Base-by-base conservation (phyloP, 257 asterid genomes). In the Orobanche coerulescens region DNA sequence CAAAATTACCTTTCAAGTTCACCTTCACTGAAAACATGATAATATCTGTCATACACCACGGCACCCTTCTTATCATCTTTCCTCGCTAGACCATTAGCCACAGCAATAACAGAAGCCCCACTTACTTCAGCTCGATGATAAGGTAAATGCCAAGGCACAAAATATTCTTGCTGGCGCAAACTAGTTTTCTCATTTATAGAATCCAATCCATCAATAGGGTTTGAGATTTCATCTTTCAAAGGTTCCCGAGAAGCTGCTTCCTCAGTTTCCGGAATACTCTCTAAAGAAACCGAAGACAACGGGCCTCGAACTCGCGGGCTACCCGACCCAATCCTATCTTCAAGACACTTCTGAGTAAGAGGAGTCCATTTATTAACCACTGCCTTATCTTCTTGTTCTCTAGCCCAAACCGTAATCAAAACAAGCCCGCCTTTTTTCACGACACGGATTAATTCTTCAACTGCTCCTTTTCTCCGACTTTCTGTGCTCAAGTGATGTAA, bases 1-100 rank as follows among this genome's bases (percentile, higher is more conserved):
- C n/a, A n/a, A n/a, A n/a, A n/a, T n/a, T 68, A 93, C 97, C 93
- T 89, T 77, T 86, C 96, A 58, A 93, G 99, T 83, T 93, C 97
- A 61, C 99, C 99, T 86, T 89, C 95, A 62, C 96, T 72, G 70
- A 93, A 93, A 52, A 93, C 99, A 70, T 93, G 97, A 76, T 93
- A 93, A 75, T 93, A 93, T 78, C 97, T 73, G 67, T 84, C 84
- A 70, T 93, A 93, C 49, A 93, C 97, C 6, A 93, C 94, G 1
- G 97, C 88, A 8, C 94, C 91, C 86, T 89, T 93, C 76, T 78
- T 84, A 69, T 93, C 97, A 69, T 93, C 97, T 77, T 89, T 93
- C 85, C 88, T 85, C 4, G 98, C 96, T 37, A 86, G 76, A 19
- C 98, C 96, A 68, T 71, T 78, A 19, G 89, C 94, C 34, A 93